phyloP scores from a whole-genome alignment of 225 moss, liverwort and hornwort species.

The Anthoceros angustus region DNA sequence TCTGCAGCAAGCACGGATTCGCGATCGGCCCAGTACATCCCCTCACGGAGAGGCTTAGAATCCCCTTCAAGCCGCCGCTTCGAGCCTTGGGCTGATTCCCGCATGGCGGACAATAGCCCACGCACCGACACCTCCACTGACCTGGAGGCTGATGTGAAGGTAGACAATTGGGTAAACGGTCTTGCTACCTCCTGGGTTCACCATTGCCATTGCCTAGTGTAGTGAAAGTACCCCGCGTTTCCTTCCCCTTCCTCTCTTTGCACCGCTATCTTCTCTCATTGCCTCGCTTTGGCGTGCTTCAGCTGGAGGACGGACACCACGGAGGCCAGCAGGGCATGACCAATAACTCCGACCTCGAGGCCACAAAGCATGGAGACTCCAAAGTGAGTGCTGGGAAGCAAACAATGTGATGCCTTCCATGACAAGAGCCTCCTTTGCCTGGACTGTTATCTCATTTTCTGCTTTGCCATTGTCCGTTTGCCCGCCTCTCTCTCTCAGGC shows the following conservation, averaged over 20 bases:
- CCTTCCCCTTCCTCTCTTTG: background rate
- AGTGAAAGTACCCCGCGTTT: background rate
- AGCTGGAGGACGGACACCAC: conserved; percentile 90
- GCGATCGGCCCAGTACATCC: conserved; percentile 31
- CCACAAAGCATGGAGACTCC: conserved; percentile 86
- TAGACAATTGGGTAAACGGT: conserved; percentile 60
- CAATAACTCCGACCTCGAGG: conserved; percentile 79
- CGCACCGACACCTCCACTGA: conserved; percentile 97
- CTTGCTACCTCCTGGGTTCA: conserved; percentile 16
- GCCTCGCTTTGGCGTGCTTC: conserved; percentile 7
- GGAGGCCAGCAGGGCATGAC: conserved; percentile 40
- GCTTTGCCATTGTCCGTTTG: background rate
- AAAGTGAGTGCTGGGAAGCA: conserved; percentile 35
- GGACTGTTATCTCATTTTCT: background rate
- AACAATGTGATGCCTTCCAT: too few species aligned
- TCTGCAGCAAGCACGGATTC: conserved; percentile 47
- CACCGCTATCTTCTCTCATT: background rate
- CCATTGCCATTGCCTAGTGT: background rate
- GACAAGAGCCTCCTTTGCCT: too few species aligned
- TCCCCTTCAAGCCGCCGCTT: conserved; percentile 27
- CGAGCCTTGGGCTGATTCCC: conserved; percentile 33
- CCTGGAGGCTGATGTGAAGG: conserved; percentile 93
- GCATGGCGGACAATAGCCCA: conserved; percentile 94
- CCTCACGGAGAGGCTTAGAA: conserved; percentile 31
- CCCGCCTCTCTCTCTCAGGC: conserved; percentile 34